Evolutionary conservation across 1,284 basidiomycete genomes (phyloP).

Genomic region (Trichosporon coremiiforme): DNA sequence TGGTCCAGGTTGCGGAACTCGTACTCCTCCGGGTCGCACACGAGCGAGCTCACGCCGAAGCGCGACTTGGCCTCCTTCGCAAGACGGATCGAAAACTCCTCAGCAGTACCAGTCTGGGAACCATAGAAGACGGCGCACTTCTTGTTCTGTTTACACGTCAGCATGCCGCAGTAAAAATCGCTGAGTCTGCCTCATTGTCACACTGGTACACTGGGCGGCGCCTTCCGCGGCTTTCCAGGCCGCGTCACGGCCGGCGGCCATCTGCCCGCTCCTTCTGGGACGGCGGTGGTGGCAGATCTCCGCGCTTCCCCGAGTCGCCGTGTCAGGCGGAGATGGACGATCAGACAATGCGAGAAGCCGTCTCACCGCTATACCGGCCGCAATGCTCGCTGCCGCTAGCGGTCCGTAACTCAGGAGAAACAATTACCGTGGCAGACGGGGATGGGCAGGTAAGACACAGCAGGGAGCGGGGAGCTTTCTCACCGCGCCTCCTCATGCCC

Average conservation of each 20-base stretch:
- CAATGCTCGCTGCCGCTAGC: too few species aligned
- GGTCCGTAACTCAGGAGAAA: too few species aligned
- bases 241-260: background rate
- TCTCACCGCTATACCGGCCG: background rate
- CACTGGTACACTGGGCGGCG: background rate
- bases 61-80: constrained; percentile 93
- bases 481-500: too few species aligned
- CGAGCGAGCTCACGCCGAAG: constrained; percentile 87
- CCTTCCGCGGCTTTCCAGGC: background rate
- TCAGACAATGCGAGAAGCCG: background rate
- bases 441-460: too few species aligned
- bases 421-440: too few species aligned
- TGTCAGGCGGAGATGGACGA: background rate
- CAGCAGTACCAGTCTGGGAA: constrained; percentile 93
- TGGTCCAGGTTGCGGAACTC: constrained; percentile 95
- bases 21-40: constrained; percentile 95
- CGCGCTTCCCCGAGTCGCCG: background rate
- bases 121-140: constrained; percentile 93
- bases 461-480: too few species aligned
- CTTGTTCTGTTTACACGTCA: constrained; percentile 69
- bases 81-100: constrained; percentile 90
- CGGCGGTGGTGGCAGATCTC: background rate
- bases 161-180: background rate
- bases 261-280: background rate
- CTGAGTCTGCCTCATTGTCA: background rate